These are phyloP conservation scores for Eleusine indica DNA, from an alignment of 176 grass and related monocot genomes.

Conservation along the genomic window DNA sequence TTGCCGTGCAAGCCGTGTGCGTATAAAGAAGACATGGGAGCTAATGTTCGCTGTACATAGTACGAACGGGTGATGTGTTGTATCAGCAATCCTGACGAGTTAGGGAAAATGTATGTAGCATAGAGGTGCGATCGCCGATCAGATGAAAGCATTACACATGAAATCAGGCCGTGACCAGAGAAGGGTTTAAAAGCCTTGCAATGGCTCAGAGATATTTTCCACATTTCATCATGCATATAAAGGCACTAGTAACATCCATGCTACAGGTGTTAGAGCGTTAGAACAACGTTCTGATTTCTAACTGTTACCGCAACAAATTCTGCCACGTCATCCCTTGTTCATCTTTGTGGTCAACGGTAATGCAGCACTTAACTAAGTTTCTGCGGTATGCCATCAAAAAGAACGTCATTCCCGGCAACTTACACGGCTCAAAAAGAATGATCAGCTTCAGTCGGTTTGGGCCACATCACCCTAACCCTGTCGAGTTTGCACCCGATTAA, in stretches of 20 bases:
- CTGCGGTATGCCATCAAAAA: conserved; percentile 4
- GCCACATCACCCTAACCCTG: conserved; percentile 29
- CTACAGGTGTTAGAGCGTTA: background rate
- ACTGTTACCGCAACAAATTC: background rate
- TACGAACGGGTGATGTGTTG: background rate
- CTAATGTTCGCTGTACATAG: background rate
- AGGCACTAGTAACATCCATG: background rate
- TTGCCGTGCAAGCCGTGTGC: background rate
- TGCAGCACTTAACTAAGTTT: background rate
- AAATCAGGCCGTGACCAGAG: background rate
- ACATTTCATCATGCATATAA: background rate
- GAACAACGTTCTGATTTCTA: background rate
- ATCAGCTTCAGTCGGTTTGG: conserved; percentile 35
- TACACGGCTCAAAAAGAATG: conserved; percentile 1
- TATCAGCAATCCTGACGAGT: background rate
- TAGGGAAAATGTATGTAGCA: background rate
- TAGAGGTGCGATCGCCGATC: background rate
- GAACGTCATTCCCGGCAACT: conserved; percentile 26
- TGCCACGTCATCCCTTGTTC: background rate
- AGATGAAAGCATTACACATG: background rate
- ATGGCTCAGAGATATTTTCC: background rate
- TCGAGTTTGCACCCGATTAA: conserved; percentile 60
- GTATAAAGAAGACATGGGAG: background rate
- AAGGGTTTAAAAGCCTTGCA: background rate
- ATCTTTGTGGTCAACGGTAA: background rate